Conservation (phyloP, 2,329 filamentous ascomycete species). For the Ceratocystis smalleyi region DNA sequence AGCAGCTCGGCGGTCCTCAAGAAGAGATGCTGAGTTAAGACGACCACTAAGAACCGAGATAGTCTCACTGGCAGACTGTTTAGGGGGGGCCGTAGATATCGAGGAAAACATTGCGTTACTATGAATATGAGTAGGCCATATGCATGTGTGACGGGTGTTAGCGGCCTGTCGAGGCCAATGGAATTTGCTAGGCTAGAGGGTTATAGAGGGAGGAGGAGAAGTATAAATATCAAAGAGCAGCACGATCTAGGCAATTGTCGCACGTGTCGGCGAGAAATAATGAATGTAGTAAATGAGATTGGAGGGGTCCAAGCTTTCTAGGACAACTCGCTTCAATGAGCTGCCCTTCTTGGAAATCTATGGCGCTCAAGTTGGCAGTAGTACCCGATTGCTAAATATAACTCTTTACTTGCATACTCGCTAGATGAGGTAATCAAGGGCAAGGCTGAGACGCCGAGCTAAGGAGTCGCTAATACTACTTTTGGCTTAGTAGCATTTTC, state of each 20-base stretch:
- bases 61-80: constrained; percentile 90
- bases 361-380: background rate
- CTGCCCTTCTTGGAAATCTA: constrained; percentile 1
- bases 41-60: constrained; percentile 81
- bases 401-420: background rate
- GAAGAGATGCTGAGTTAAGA: constrained; percentile 71
- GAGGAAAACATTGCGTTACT: constrained; percentile 32
- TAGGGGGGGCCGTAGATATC: constrained; percentile 61
- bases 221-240: background rate
- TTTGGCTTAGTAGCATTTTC: background rate
- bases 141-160: background rate
- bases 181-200: background rate
- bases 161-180: background rate
- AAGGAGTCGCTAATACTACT: background rate
- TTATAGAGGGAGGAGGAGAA: background rate
- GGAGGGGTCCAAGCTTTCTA: constrained; percentile 18
- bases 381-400: background rate
- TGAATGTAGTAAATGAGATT: constrained; percentile 11
- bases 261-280: background rate
- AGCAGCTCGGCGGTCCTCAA: constrained; percentile 86
- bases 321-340: background rate
- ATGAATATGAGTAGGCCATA: constrained; percentile 26
- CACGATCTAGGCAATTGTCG: background rate
- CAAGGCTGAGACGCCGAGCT: background rate
- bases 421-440: background rate